Conservation (phyloP, 2,329 filamentous ascomycete species). For the Fusarium nelsonii region DNA sequence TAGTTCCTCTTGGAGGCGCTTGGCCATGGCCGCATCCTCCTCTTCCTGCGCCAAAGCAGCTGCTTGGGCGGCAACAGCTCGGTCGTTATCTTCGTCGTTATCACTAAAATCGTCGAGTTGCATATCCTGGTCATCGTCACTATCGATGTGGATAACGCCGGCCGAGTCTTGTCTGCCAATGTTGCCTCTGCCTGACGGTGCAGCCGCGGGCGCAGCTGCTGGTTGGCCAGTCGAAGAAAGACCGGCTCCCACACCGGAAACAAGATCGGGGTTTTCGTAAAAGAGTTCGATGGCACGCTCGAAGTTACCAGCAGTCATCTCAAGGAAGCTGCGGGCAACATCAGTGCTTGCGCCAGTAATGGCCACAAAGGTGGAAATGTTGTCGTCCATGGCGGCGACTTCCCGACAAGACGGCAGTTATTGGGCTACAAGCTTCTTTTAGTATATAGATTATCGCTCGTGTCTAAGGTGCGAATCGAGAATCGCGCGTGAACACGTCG, state of each 20-base stretch:
- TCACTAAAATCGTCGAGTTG: slow-evolving; percentile 56
- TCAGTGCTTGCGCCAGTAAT: slow-evolving; percentile 82
- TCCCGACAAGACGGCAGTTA: slow-evolving; percentile 2
- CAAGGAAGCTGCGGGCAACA: slow-evolving; percentile 84
- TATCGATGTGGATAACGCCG: slow-evolving; percentile 71
- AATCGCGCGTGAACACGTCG: background rate
- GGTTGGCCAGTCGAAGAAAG: slow-evolving; percentile 42
- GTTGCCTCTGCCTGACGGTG: slow-evolving; percentile 47
- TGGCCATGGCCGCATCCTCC: slow-evolving; percentile 93
- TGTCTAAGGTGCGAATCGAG: background rate
- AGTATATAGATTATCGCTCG: background rate
- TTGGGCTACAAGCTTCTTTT: background rate
- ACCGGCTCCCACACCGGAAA: slow-evolving; percentile 53
- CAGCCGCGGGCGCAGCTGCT: slow-evolving; percentile 33
- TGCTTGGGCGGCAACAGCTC: slow-evolving; percentile 57
- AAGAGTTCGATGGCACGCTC: slow-evolving; percentile 90
- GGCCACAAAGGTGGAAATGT: slow-evolving; percentile 80
- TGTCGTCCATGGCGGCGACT: slow-evolving; percentile 71
- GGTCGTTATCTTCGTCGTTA: slow-evolving; percentile 56
- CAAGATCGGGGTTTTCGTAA: slow-evolving; percentile 86
- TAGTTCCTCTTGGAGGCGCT: slow-evolving; percentile 90
- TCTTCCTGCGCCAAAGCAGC: slow-evolving; percentile 72
- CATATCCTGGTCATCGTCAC: slow-evolving; percentile 57
- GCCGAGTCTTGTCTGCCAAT: slow-evolving; percentile 52
- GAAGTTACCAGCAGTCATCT: slow-evolving; percentile 85